Base-by-base conservation (phyloP, 1,284 basidiomycete species). In the Porodaedalea pini region DNA sequence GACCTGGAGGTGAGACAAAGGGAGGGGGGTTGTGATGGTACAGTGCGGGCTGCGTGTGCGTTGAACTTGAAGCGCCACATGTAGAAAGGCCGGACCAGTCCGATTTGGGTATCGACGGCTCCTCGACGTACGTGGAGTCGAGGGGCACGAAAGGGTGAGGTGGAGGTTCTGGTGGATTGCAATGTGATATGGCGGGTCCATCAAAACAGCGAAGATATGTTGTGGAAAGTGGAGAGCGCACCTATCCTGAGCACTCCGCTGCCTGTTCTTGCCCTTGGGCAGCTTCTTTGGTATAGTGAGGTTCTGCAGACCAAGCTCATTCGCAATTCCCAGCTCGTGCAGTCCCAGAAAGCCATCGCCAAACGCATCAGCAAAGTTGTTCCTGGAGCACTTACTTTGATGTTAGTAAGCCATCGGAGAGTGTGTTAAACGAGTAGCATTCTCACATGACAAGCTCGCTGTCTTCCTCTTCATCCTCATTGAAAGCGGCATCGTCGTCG, bases 301-400 rank as follows among this genome's bases (percentile, higher is more conserved):
- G 60, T 80, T 88, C 1, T 85, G 79, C 61, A 95, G 73, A 17
- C 92, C 92, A 55, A 92, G 78, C 69, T 98, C 95, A 45, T 81
- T 79, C 51, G 93, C 93, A 56, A 98, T 91, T 19, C 95, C 95
- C 40, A 95, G 74, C 68, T 92, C 93, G 54, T 83, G 81, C 29
- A 98, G 78, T 17, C 94, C 95, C 31, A 98, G 83, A 72, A 94
- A 97, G 71, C 98, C 95, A 65, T 97, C 94, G 37, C 94, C 94
- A 15, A 96, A 79, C 21, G 85, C 80, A 54, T 92, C 90, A 0
- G 92, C 88, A 69, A 95, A 95, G 62, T 90, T 86, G 54, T 94
- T 93, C 65, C 86, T n/a, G n/a, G n/a, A n/a, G n/a, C n/a, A n/a
- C n/a, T 49, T 57, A 11, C 60, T 53, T 19, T 58, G 17, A 23